Evolutionary conservation across 805 yeast genomes (phyloP), one percentile per base, ranked within the genome.

Genomic region (Myxozyma mucilagina): DNA sequence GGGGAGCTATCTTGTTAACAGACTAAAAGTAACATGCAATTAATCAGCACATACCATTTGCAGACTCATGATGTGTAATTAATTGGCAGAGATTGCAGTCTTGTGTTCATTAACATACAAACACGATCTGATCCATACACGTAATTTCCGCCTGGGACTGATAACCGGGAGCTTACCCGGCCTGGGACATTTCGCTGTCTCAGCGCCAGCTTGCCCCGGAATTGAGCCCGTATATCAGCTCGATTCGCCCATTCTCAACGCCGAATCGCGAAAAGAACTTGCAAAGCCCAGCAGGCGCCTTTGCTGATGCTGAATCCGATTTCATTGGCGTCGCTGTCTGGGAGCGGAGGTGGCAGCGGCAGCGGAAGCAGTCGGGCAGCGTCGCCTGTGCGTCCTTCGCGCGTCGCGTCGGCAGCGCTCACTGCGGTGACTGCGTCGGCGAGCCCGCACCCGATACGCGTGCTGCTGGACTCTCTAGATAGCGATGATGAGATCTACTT

Each of bases 231-330:
- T 24, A 24, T 24, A 3, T 4, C 4, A 3, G 29, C 29, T 24
- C 29, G 29, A 24, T 24, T 24, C 29, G 29, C 29, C 29, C 29
- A 2, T 24, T 24, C 29, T 4, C 29, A 24, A 24, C 29, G 29
- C 29, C 29, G 29, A 24, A 24, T 24, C 4, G 29, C 29, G 29
- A 24, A 3, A 24, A 24, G 4, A 24, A 3, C 29, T 24, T 24
- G 29, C 29, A 24, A 24, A 24, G 34, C 43, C 14, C 7, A 43
- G 14, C 39, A 11, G 13, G 18, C 44, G 34, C 14, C 39, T 44
- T 38, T 38, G 7, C 41, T 38, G 45, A 66, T 80, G 70, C 70
- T 58, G 53, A 54, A 34, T 44, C 56, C 65, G 13, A 42, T 57
- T 31, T 57, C 53, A 41, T 52, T 59, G 20, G 35, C 29, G 29